Evolutionary conservation across 805 yeast species (phyloP).

Genomic region (Saccharomyces cerevisiae): DNA sequence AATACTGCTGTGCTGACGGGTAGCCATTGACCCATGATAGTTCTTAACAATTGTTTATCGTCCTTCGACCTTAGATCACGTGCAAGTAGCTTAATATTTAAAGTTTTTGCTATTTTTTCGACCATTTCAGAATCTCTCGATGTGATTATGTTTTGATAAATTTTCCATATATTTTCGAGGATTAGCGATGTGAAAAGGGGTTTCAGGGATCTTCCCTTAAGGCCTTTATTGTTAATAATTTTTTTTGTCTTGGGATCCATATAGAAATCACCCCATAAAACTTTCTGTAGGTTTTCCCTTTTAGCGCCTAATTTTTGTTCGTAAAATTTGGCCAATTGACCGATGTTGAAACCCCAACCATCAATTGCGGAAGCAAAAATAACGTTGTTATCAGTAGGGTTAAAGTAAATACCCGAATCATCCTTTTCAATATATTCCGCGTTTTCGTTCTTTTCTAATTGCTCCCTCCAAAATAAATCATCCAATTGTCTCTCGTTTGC

Average conservation of each 20-base stretch:
- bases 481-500: constrained; percentile 91
- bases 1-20: constrained; percentile 84
- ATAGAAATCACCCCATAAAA: constrained; percentile 93
- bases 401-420: constrained; percentile 76
- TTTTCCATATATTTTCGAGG: constrained; percentile 85
- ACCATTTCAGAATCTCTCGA: constrained; percentile 63
- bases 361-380: constrained; percentile 87
- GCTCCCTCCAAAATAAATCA: constrained; percentile 69
- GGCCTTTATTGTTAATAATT: constrained; percentile 57
- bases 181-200: constrained; percentile 84
- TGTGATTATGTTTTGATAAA: constrained; percentile 62
- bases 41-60: constrained; percentile 48
- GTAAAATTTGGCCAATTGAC: constrained; percentile 81
- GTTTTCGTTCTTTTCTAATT: constrained; percentile 37
- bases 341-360: constrained; percentile 94
- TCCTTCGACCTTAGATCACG: constrained; percentile 79
- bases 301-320: constrained; percentile 80
- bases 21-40: constrained; percentile 85
- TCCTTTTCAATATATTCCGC: constrained; percentile 62
- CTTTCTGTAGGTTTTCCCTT: constrained; percentile 66
- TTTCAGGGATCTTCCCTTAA: constrained; percentile 55
- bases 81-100: constrained; percentile 60
- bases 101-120: constrained; percentile 63
- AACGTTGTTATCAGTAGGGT: constrained; percentile 83
- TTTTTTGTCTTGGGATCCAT: constrained; percentile 85